These are phyloP conservation scores for Boletus eberwhitei DNA, from an alignment of 768 basidiomycete genomes.

Conservation along the genomic window DNA sequence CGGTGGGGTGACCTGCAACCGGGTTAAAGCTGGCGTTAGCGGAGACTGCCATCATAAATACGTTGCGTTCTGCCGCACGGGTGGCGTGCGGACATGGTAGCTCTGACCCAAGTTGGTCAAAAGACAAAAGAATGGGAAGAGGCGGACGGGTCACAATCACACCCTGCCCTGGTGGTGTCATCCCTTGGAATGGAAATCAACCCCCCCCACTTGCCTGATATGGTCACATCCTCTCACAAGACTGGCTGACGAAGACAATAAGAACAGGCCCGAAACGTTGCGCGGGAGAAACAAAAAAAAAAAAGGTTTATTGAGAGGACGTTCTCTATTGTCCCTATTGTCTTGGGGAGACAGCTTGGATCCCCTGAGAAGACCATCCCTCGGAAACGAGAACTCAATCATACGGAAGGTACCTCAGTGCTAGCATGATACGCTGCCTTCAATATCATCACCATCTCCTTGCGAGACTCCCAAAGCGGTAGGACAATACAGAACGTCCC, in stretches of 20 bases:
- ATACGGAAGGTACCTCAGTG: background rate
- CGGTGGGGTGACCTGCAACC: conserved; percentile 12
- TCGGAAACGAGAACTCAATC: background rate
- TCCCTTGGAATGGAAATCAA: conserved; percentile 1
- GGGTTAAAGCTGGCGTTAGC: background rate
- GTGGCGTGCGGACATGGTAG: conserved; percentile 8
- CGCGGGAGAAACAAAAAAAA: background rate
- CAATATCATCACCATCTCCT: conserved; percentile 30
- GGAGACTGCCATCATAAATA: conserved; percentile 22
- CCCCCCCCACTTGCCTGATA: conserved; percentile 4
- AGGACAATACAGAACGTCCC: conserved; percentile 38
- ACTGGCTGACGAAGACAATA: conserved; percentile 24
- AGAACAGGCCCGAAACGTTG: conserved; percentile 14
- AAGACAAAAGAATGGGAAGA: conserved; percentile 33
- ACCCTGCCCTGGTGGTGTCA: no score
- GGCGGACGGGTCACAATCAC: no score
- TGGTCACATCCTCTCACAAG: background rate
- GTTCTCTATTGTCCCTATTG: conserved; percentile 28
- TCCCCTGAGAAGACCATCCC: background rate
- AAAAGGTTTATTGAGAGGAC: conserved; percentile 4
- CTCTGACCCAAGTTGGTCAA: conserved; percentile 17
- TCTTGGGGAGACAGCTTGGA: background rate
- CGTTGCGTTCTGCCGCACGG: conserved; percentile 8
- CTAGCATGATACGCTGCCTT: conserved; percentile 9
- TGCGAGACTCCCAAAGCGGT: conserved; percentile 36